Evolutionary conservation across 352 stramenopile genomes (phyloP), one percentile per base, ranked within the genome.

Genomic region (Globisporangium polare): DNA sequence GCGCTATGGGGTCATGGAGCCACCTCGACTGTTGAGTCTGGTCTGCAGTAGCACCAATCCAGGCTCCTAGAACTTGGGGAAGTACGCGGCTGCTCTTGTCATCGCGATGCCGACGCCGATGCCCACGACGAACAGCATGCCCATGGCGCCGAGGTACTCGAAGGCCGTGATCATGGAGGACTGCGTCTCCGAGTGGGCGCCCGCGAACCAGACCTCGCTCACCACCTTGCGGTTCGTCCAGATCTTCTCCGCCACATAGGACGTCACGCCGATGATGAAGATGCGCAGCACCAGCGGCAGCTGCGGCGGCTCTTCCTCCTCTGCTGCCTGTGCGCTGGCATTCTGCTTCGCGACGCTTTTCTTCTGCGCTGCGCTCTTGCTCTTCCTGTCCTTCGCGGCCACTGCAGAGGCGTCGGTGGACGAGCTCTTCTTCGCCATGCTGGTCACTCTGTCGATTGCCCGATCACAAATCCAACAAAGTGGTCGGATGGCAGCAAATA

Each of bases 101-200:
- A 81, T 86, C 51, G 63, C 56, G 24, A 83, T 49, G 47, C 86
- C 86, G 22, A 93, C 71, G n/a, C 79, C 41, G 31, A 90, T 81
- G 20, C 86, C 84, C 13, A 85, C 63, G 29, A 80, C 69, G 58
- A 94, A 92, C 51, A 94, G 79, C 45, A 83, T 53, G 13, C 86
- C 86, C 86, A 94, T 94, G 31, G 80, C 73, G 41, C 81, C 71
- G 42, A 91, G 63, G 64, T 89, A 95, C 65, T 92, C 86, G 62
- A 95, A 94, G 6, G 58, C 67, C 37, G 71, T 80, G 59, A 95
- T 74, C 79, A 92, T 80, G n/a, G 58, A 60, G 41, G 74, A 68
- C 72, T 95, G 69, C 37, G 67, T 74, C 45, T 73, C 50, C 20
- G 74, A 78, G 67, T 88, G 79, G 42, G 67, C 64, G 53, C 90